These are phyloP conservation scores for Tephrocybe sp. DNA, from an alignment of 768 basidiomycete species.

Conservation along the genomic window DNA sequence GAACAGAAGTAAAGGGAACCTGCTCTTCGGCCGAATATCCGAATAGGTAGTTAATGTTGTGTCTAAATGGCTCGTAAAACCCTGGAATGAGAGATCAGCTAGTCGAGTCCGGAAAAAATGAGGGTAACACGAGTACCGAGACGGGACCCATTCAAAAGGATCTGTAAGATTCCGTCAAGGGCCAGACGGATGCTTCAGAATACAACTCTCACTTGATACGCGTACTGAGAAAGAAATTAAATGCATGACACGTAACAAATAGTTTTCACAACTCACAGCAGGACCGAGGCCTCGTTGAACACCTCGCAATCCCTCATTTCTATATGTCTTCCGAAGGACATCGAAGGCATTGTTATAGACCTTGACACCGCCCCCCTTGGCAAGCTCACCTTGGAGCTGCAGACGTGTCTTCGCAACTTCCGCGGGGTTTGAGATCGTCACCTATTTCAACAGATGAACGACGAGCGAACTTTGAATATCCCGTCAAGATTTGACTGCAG, in stretches of 20 bases:
- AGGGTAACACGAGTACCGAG: conserved; percentile 51
- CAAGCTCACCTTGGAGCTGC: conserved; percentile 94
- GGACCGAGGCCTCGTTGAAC: conserved; percentile 89
- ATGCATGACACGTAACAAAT: neutral
- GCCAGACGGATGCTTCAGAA: conserved; percentile 6
- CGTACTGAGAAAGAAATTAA: conserved; percentile 60
- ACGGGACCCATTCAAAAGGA: conserved; percentile 89
- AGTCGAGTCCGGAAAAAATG: neutral
- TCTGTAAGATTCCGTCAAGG: conserved; percentile 43
- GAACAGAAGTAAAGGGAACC: conserved; percentile 72
- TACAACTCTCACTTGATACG: conserved; percentile 74
- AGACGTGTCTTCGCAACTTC: conserved; percentile 93
- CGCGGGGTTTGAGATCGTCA: conserved; percentile 77
- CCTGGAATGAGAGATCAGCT: conserved; percentile 44
- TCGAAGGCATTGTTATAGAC: conserved; percentile 91
- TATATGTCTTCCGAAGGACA: conserved; percentile 84
- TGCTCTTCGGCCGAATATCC: conserved; percentile 67
- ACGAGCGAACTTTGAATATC: neutral
- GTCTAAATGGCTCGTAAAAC: conserved; percentile 93
- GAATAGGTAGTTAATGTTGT: conserved; percentile 62
- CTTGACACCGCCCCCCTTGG: conserved; percentile 65
- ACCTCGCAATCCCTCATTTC: conserved; percentile 87
- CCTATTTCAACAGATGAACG: conserved; percentile 38
- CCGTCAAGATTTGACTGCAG: neutral
- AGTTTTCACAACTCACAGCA: conserved; percentile 59